Base-by-base conservation (phyloP, 352 stramenopile species). In the Pythium aquatile region DNA sequence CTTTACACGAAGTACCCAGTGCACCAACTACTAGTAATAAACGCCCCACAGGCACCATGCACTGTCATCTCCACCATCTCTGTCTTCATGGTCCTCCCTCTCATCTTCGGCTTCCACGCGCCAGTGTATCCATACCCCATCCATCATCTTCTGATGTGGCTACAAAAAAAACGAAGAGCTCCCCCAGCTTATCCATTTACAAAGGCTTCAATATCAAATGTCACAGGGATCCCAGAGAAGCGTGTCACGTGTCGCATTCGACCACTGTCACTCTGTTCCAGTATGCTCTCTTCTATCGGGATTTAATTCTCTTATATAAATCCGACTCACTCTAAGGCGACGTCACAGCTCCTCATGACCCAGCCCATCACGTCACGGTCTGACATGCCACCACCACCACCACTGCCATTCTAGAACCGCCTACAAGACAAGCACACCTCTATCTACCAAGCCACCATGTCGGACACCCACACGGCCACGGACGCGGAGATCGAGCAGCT, bases 401-500 rank as follows among this genome's bases (percentile, higher is more conserved):
- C 24, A 10, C 44, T 30, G n/a, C 17, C 42, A 62, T 53, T 62
- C 55, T 20, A 20, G 28, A 62, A 58, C 24, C 16, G 2, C 35
- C 58, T 6, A 17, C 48, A 9, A 9, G 11, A 24, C 20, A 30
- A 13, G 14, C 14, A 20, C 30, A 28, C 48, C 26, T 51, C 44
- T 46, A 37, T 30, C 40, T n/a, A 32, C 14, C 16, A 44, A 48
- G 32, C 20, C 24, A 29, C 47, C 20, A 30, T 52, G 29, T 37
- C 8, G 17, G 29, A 51, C 35, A 56, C 28, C 44, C 55, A 56
- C 53, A 51, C 65, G 20, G 54, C 58, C 37, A 55, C 66, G 55
- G 33, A 68, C 24, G 37, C 69, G 54, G 70, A 87, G 49, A 66
- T 90, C 33, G 69, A 82, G 59, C 83, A 88, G 71, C 73, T 91